These are phyloP conservation scores for Fusarium buxicola DNA, from an alignment of 2,329 filamentous ascomycete genomes.

Conservation along the genomic window DNA sequence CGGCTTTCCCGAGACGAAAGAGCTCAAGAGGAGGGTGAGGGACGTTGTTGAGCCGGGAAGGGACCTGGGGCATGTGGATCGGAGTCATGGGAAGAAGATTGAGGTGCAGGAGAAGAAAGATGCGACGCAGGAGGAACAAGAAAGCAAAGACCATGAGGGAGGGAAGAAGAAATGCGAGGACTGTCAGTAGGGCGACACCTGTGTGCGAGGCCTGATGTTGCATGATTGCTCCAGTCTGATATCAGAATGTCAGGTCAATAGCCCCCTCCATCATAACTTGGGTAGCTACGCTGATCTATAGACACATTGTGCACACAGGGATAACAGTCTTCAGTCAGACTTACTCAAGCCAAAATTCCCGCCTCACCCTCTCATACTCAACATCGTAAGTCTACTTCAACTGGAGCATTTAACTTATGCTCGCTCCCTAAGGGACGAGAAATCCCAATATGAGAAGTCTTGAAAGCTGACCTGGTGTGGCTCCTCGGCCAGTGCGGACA, in stretches of 20 bases:
- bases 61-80: slow-evolving; percentile 85
- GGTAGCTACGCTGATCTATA: no score
- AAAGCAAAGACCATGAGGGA: slow-evolving; percentile 5
- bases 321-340: no score
- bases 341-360: no score
- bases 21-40: slow-evolving; percentile 85
- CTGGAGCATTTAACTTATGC: no score
- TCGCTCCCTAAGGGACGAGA: no score
- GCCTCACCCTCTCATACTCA: no score
- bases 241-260: background rate
- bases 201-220: background rate
- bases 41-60: slow-evolving; percentile 83
- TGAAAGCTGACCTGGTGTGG: no score
- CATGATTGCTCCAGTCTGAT: background rate
- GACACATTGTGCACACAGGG: background rate
- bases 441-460: no score
- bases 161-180: slow-evolving; percentile 44
- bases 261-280: no score
- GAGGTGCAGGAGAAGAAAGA: slow-evolving; percentile 16
- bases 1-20: slow-evolving; percentile 94
- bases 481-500: no score
- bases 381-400: no score
- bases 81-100: slow-evolving; percentile 52
- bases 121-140: slow-evolving; percentile 5
- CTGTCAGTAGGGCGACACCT: slow-evolving; percentile 35